Percentiles rank a stretch among this genome's conserved stretches.
These are phyloP conservation scores for Actinidia chinensis DNA, from an alignment of 179 eudicot species.

Conservation along the genomic window DNA sequence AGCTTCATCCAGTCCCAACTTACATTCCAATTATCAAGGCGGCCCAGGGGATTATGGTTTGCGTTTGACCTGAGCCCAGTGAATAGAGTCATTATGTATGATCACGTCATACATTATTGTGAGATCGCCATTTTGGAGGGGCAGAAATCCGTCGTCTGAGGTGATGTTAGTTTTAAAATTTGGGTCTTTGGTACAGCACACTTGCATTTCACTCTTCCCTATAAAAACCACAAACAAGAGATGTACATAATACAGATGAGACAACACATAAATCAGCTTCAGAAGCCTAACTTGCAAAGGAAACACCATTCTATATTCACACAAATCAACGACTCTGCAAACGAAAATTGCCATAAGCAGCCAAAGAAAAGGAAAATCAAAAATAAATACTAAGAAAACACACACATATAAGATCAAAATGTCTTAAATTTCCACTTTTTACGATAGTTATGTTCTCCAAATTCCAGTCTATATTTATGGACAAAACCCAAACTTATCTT, in stretches of 20 bases:
- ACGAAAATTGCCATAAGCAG: background rate
- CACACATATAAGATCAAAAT: background rate
- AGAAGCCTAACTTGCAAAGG: constrained; percentile 12
- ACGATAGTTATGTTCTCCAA: background rate
- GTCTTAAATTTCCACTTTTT: background rate
- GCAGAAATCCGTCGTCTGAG: constrained; percentile 50
- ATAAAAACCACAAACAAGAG: constrained; percentile 14
- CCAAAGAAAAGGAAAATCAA: constrained; percentile 14
- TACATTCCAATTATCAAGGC: constrained; percentile 92
- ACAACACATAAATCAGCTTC: background rate
- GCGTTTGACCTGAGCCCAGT: constrained; percentile 85
- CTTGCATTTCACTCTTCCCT: constrained; percentile 61
- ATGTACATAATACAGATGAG: constrained; percentile 20
- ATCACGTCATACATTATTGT: constrained; percentile 85
- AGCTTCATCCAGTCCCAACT: constrained; percentile 96
- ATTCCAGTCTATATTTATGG: background rate
- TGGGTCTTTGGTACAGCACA: constrained; percentile 70
- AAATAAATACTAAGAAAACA: background rate
- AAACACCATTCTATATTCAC: constrained; percentile 1
- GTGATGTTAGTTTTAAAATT: constrained; percentile 49
- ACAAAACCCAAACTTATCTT: background rate
- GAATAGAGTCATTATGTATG: constrained; percentile 52
- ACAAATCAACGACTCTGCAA: background rate
- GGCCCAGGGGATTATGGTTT: constrained; percentile 83
- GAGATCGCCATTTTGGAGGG: constrained; percentile 79